Evolutionary conservation across 306 rosid species (phyloP).

Genomic region (Quercus rubra): DNA sequence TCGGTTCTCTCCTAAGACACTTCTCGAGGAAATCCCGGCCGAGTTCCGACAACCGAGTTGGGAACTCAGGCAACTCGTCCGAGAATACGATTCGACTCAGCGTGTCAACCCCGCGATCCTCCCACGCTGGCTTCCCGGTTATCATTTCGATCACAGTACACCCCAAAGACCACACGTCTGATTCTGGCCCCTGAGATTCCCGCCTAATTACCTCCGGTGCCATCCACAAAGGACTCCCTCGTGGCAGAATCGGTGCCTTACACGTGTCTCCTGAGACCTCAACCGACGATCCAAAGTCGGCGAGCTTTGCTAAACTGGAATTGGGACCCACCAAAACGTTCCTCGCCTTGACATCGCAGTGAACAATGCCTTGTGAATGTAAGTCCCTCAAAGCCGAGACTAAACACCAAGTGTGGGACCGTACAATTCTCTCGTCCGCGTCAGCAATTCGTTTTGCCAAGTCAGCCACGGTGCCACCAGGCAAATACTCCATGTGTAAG

Average conservation of each 20-base stretch:
- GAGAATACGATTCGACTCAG: conserved; percentile 63
- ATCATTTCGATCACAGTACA: conserved; percentile 87
- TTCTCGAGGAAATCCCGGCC: conserved; percentile 62
- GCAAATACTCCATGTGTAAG: conserved; percentile 72
- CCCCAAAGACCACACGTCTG: conserved; percentile 90
- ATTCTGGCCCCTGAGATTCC: conserved; percentile 74
- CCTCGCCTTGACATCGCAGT: conserved; percentile 82
- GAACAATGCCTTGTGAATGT: conserved; percentile 62
- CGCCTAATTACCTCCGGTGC: conserved; percentile 88
- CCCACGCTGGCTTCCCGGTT: conserved; percentile 79
- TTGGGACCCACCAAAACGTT: conserved; percentile 51
- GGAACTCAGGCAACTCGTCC: conserved; percentile 50
- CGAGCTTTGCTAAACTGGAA: conserved; percentile 45
- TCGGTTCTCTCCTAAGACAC: conserved; percentile 54
- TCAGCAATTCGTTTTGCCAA: conserved; percentile 15
- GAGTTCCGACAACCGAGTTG: conserved; percentile 48
- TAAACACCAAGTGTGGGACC: conserved; percentile 57
- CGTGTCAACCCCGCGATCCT: conserved; percentile 52
- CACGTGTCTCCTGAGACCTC: background rate
- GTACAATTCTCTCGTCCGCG: conserved; percentile 52
- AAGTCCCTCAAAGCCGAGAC: conserved; percentile 58
- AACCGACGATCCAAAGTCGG: conserved; percentile 76
- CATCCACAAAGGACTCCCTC: conserved; percentile 98
- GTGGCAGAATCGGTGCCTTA: conserved; percentile 21
- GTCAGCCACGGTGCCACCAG: conserved; percentile 71